Evolutionary conservation across 768 basidiomycete genomes (phyloP).

Genomic region (Russula ochroleuca): DNA sequence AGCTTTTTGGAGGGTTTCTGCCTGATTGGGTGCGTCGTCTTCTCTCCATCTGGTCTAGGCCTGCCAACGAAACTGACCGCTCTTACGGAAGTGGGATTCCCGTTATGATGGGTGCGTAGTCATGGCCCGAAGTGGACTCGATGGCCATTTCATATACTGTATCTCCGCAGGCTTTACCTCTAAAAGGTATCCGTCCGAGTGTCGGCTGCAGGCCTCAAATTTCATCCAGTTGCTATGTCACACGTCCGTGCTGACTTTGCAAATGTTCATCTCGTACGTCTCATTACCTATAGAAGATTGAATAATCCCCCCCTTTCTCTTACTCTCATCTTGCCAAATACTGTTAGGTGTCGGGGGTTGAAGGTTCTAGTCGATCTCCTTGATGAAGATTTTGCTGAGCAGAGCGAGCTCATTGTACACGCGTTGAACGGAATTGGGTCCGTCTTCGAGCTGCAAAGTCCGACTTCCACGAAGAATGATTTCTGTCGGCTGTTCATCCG

Average conservation of each 20-base stretch:
- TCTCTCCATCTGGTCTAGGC: not conserved
- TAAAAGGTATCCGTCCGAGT: constrained; percentile 90
- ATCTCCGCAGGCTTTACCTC: constrained; percentile 74
- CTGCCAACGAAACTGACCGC: not conserved
- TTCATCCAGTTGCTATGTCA: constrained; percentile 91
- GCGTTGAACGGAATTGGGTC: constrained; percentile 92
- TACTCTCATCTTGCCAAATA: not conserved
- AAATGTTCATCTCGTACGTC: constrained; percentile 97
- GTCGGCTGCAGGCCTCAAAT: constrained; percentile 90
- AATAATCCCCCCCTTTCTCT: not conserved
- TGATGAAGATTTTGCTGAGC: constrained; percentile 92
- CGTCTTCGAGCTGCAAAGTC: constrained; percentile 93
- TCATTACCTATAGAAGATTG: not conserved
- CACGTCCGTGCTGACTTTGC: constrained; percentile 87
- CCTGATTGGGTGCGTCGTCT: constrained; percentile 62
- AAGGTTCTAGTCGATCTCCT: constrained; percentile 93
- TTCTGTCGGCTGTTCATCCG: constrained; percentile 98
- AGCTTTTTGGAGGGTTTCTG: constrained; percentile 93
- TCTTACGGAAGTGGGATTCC: constrained; percentile 70
- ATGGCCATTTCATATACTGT: constrained; percentile 4
- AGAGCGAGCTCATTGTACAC: constrained; percentile 85
- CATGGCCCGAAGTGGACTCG: constrained; percentile 7
- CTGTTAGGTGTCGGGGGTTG: constrained; percentile 83
- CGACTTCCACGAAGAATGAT: constrained; percentile 90
- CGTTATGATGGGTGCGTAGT: constrained; percentile 76